Percentiles rank a stretch among this genome's conserved stretches.
phyloP scores from a whole-genome alignment of 2,329 filamentous ascomycete species.

The Colletotrichum sp. region DNA sequence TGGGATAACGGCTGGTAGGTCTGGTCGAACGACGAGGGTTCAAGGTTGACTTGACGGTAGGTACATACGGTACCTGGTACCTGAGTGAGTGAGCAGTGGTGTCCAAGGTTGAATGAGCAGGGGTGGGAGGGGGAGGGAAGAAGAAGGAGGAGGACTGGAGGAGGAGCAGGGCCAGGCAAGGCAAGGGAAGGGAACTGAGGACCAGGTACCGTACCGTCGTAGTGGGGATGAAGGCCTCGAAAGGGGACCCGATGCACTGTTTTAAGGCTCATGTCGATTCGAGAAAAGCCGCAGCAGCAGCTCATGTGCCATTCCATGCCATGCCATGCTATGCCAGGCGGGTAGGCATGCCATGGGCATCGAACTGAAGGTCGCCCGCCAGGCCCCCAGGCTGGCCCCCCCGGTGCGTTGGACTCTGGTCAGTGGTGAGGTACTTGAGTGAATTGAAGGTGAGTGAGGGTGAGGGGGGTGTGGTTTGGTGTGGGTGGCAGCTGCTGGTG shows the following conservation, averaged over 20 bases:
- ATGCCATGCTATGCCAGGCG: conserved; percentile 31
- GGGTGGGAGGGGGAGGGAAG: not conserved
- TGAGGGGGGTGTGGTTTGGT: not conserved
- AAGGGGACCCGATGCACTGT: conserved; percentile 34
- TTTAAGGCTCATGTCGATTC: conserved; percentile 35
- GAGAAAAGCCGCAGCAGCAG: conserved; percentile 39
- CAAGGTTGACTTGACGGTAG: not conserved
- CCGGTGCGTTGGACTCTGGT: not conserved
- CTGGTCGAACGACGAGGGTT: conserved; percentile 6
- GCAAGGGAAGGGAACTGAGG: not conserved
- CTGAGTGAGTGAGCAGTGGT: conserved; percentile 35
- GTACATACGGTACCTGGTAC: conserved; percentile 39
- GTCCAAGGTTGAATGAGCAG: not conserved
- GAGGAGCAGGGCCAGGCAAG: not conserved
- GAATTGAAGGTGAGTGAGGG: not conserved
- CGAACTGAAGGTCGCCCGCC: not conserved
- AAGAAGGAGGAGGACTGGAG: not conserved
- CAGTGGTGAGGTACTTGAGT: not conserved
- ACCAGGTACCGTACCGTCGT: conserved; percentile 22
- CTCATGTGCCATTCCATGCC: conserved; percentile 32
- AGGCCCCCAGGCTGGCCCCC: not conserved
- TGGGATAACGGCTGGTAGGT: conserved; percentile 19
- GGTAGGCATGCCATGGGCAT: conserved; percentile 16
- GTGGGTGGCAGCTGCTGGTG: conserved; percentile 1
- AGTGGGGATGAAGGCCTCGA: conserved; percentile 39